These are phyloP conservation scores for Mortierella antarctica DNA, from an alignment of 192 early-diverging fungal species.

Conservation along the genomic window DNA sequence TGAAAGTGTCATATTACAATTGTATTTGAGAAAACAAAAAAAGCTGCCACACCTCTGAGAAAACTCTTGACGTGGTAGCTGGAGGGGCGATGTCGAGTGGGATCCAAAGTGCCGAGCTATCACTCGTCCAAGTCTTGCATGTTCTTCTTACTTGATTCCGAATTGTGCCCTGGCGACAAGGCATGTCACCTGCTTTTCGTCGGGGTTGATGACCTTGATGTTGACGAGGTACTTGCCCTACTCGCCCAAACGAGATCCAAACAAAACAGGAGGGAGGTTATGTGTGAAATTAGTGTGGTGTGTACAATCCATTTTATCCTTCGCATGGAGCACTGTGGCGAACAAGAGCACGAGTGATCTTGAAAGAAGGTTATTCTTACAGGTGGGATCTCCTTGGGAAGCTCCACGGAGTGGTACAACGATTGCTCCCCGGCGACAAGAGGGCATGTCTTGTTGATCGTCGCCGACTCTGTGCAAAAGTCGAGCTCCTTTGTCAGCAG, in stretches of 20 bases:
- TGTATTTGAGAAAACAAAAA: too few relatives aligned
- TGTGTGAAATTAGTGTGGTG: not conserved
- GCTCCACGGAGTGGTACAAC: constrained; percentile 54
- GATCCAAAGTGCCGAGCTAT: too few relatives aligned
- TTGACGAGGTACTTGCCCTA: constrained; percentile 67
- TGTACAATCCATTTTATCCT: not conserved
- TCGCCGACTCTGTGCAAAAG: constrained; percentile 60
- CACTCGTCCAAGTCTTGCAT: not conserved
- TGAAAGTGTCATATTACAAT: too few relatives aligned
- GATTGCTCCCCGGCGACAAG: constrained; percentile 53
- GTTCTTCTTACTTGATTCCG: constrained; percentile 2
- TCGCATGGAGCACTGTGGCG: not conserved
- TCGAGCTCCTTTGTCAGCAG: constrained; percentile 59
- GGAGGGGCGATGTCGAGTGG: too few relatives aligned
- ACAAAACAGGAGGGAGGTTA: not conserved
- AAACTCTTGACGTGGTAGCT: too few relatives aligned
- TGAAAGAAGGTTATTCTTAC: constrained; percentile 21
- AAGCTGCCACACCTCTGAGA: too few relatives aligned
- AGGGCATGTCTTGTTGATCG: constrained; percentile 64
- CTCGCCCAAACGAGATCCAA: constrained; percentile 9
- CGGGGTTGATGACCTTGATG: constrained; percentile 52
- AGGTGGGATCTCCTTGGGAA: constrained; percentile 69
- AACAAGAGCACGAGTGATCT: not conserved
- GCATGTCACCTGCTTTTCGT: constrained; percentile 57
- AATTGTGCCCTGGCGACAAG: constrained; percentile 57